Evolutionary conservation across 2,329 filamentous ascomycete genomes (phyloP), one percentile per base, ranked within the genome.

Genomic region (Penicillium oxalicum): DNA sequence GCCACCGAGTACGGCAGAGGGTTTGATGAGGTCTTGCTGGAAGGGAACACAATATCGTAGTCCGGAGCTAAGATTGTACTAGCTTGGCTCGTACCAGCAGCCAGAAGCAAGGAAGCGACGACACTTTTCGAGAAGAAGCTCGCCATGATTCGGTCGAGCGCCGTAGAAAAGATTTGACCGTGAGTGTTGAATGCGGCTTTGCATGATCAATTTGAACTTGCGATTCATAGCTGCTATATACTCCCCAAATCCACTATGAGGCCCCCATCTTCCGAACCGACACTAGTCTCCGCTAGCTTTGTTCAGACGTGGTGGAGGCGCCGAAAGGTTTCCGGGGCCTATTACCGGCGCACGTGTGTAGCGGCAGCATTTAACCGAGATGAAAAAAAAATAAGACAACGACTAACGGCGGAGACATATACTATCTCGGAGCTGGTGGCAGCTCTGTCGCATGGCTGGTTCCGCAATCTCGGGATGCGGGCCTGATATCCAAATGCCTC

Each of bases 1-100:
- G 72, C 77, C 18, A 77, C 78, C 11, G 78, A 56, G 63, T 74
- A 76, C 37, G 71, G 60, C 44, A 79, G 62, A 7, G 77, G 75
- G 49, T 74, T 53, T 5, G 42, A 37, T 12, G 34, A 37, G 0
- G 28, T 42, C 24, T 43, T 27, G 27, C 45, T 48, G 3, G 48
- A 47, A 9, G 54, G 46, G 33, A 53, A 55, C 5, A 47, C 43
- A 13, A 55, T 48, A 35, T 55, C 53, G 27, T 55, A 51, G 8
- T 29, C 42, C 3, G 53, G 53, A n/a, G 53, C 48, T 13, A 55
- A n/a, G 13, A 53, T 40, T 1, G 42, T 32, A 32, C 29, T 40
- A 7, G 47, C 45, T 5, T 49, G 48, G 40, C 40, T 29, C 12
- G 35, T 44, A 9, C 49, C 28, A 25, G 45, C 47, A 34, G 49